Evolutionary conservation across 257 asterid species (phyloP), one percentile per base, ranked within the genome.

Genomic region (Gynochthodes officinalis): DNA sequence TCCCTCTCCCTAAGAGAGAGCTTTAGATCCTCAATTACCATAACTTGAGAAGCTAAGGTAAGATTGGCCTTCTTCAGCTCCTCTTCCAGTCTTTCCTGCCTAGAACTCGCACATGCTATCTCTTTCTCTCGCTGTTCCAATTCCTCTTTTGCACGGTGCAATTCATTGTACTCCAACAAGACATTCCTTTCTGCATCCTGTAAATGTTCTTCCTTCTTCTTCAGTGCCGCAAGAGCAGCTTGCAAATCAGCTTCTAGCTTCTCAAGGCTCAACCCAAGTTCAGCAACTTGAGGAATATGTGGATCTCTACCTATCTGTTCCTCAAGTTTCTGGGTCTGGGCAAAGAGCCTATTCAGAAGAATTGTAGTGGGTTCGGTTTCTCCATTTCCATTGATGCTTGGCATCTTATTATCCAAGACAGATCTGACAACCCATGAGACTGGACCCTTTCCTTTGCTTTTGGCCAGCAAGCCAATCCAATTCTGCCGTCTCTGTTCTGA

Each of bases 241-340:
- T 81, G 86, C 70, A 91, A 82, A 79, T 89, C 96, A 8, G 87
- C 78, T 79, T 91, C 99, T 61, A 89, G 84, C 73, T 73, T 70
- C 25, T 78, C 85, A 5, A 91, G 86, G 81, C 83, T 78, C 37
- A 77, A 69, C 39, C 86, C 87, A 57, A 91, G 80, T 84, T 86
- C 91, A 54, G 81, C 76, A 49, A 73, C 83, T 32, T 82, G 86
- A 57, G 90, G 86, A 25, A 84, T 80, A 58, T 21, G 50, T 67
- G 96, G 88, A 81, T 89, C 87, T 80, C 85, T 78, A 43, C 88
- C 85, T 8, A 89, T 86, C 78, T 84, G 93, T 78, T 91, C 89
- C 80, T 94, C 98, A 32, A 94, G 88, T 72, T 85, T 89, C 73
- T 88, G 97, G 30, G 95, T 86, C 84, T 93, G 90, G 58, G 85